Conservation (phyloP, 148 eudicot genomes). For the Vaccinium darrowii region DNA sequence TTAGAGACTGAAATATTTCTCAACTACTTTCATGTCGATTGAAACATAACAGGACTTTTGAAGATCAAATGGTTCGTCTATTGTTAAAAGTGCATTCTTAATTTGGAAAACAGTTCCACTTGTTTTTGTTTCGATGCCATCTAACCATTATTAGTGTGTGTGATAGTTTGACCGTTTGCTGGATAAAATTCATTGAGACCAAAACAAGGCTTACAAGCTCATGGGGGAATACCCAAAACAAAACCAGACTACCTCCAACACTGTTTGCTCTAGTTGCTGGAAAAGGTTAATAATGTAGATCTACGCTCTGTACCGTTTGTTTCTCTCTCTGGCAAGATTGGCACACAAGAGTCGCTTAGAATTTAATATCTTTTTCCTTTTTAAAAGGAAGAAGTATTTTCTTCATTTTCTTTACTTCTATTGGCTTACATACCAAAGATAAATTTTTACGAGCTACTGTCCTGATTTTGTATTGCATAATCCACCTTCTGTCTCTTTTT, state of each 20-base stretch:
- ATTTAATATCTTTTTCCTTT: neutral
- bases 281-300: neutral
- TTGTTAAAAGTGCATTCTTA: neutral
- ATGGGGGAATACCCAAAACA: neutral
- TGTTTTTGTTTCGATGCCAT: neutral
- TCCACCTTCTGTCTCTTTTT: too few relatives aligned
- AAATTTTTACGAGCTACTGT: neutral
- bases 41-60: neutral
- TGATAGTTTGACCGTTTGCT: neutral
- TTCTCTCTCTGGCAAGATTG: slow-evolving; percentile 2
- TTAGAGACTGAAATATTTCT: neutral
- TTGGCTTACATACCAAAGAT: neutral
- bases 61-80: neutral
- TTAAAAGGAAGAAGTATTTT: neutral
- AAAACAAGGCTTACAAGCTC: slow-evolving; percentile 1
- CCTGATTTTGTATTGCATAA: neutral
- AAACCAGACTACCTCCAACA: neutral
- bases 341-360: neutral
- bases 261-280: neutral
- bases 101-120: neutral
- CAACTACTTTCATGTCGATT: neutral
- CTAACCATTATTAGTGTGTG: neutral
- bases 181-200: neutral
- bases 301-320: neutral
- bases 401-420: neutral